Percentiles rank a stretch among this genome's conserved stretches.
phyloP scores from a whole-genome alignment of 768 basidiomycete genomes.

The Amanita muscaria region DNA sequence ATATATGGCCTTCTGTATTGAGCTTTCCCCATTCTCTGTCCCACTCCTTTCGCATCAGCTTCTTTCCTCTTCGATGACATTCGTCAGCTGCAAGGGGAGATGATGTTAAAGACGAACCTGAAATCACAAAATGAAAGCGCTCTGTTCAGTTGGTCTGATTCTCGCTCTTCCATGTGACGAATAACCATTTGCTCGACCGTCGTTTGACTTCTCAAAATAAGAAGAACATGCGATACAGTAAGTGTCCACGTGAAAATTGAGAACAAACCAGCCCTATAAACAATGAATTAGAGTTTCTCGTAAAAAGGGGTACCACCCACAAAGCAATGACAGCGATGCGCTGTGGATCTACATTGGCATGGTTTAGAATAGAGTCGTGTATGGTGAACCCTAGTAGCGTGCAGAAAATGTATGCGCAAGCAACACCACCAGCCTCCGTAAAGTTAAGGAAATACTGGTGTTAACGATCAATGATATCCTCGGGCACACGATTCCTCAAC shows the following conservation, averaged over 20 bases:
- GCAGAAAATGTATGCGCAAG: conserved; percentile 53
- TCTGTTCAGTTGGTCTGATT: conserved; percentile 38
- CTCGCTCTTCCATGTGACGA: conserved; percentile 55
- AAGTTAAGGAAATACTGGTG: conserved; percentile 80
- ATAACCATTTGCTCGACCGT: conserved; percentile 73
- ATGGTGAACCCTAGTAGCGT: conserved; percentile 51
- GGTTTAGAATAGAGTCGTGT: conserved; percentile 16
- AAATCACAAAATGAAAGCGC: conserved; percentile 48
- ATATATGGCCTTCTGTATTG: conserved; percentile 71
- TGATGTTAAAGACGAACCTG: conserved; percentile 30
- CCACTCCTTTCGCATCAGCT: conserved; percentile 42
- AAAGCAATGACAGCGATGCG: conserved; percentile 64
- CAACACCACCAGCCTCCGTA: conserved; percentile 50
- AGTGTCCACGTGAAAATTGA: conserved; percentile 58
- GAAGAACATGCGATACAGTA: conserved; percentile 44
- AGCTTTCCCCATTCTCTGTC: conserved; percentile 77
- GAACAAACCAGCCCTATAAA: conserved; percentile 57
- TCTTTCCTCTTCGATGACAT: conserved; percentile 35
- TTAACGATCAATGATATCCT: conserved; percentile 1
- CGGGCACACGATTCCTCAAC: background rate
- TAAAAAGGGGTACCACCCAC: conserved; percentile 32
- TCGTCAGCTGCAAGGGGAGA: background rate
- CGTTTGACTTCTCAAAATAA: conserved; percentile 58
- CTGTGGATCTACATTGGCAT: conserved; percentile 47
- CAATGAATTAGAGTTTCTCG: background rate